Percentiles rank a stretch among this genome's conserved stretches.
These are phyloP conservation scores for Aspergillus sp. DNA, from an alignment of 2,329 filamentous ascomycete species.

Conservation along the genomic window DNA sequence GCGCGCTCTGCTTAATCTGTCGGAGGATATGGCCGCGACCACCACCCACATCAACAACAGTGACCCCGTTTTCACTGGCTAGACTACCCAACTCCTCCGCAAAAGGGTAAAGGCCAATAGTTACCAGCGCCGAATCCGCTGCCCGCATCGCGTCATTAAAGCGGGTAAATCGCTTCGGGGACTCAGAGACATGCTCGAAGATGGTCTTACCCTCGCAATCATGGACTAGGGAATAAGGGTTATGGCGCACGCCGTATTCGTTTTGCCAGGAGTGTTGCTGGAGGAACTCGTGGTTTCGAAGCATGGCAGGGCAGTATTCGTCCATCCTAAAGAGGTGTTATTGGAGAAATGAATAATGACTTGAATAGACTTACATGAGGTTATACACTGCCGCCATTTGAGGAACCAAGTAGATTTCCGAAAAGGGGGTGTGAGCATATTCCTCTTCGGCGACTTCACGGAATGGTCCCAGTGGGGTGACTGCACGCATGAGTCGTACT, in stretches of 20 bases:
- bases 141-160: slow-evolving; percentile 16
- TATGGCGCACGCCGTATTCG: slow-evolving; percentile 7
- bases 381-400: slow-evolving; percentile 9
- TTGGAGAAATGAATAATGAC: not conserved
- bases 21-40: slow-evolving; percentile 12
- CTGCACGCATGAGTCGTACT: slow-evolving; percentile 16
- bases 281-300: slow-evolving; percentile 12
- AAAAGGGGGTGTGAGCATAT: slow-evolving; percentile 16
- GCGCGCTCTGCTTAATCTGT: slow-evolving; percentile 8
- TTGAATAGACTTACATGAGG: slow-evolving; percentile 3
- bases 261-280: slow-evolving; percentile 11
- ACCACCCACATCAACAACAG: slow-evolving; percentile 16
- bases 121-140: slow-evolving; percentile 7
- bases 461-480: slow-evolving; percentile 13
- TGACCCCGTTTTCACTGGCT: slow-evolving; percentile 7
- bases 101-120: slow-evolving; percentile 18
- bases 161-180: slow-evolving; percentile 5
- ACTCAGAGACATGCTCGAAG: slow-evolving; percentile 11
- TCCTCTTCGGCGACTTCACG: slow-evolving; percentile 11
- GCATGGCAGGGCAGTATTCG: slow-evolving; percentile 6
- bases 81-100: slow-evolving; percentile 7
- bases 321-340: slow-evolving; percentile 3
- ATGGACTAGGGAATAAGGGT: slow-evolving; percentile 13
- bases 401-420: slow-evolving; percentile 11
- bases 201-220: slow-evolving; percentile 12